Percentiles rank a stretch among this genome's conserved stretches.
Conservation (phyloP, 2,329 filamentous ascomycete genomes). For the Rutstroemia sp. region DNA sequence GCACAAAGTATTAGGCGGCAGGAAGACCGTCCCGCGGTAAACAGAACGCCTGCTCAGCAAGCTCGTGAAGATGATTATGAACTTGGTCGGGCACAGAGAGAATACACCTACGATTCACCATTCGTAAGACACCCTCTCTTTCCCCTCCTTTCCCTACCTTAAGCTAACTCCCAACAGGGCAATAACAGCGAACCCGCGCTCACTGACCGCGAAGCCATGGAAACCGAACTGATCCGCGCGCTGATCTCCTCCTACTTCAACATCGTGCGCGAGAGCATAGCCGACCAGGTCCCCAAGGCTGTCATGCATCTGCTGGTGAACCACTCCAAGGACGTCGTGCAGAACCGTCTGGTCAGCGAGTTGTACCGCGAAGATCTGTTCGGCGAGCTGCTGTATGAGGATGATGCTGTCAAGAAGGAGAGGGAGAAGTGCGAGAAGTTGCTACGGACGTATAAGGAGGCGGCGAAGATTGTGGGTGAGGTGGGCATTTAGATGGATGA, state of each 20-base stretch:
- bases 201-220: conserved; percentile 91
- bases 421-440: conserved; percentile 97
- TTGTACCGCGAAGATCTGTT: conserved; percentile 90
- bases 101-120: conserved; percentile 36
- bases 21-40: conserved; percentile 37
- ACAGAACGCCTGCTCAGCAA: conserved; percentile 42
- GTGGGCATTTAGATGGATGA: conserved; percentile 55
- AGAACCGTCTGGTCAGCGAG: conserved; percentile 92
- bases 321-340: conserved; percentile 95
- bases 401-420: conserved; percentile 95
- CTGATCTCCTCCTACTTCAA: conserved; percentile 99
- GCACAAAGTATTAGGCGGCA: conserved; percentile 74
- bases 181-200: conserved; percentile 72
- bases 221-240: conserved; percentile 93
- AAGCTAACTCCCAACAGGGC: conserved; percentile 33
- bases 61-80: conserved; percentile 36
- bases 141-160: not conserved
- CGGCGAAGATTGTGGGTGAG: conserved; percentile 95
- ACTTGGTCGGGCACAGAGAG: conserved; percentile 26
- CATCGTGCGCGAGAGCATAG: conserved; percentile 97
- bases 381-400: conserved; percentile 90
- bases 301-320: conserved; percentile 99
- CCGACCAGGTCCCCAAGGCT: conserved; percentile 96
- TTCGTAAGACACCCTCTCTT: conserved; percentile 34
- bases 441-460: conserved; percentile 91